phyloP scores from a whole-genome alignment of 306 rosid genomes.

The Vachellia collinsii region DNA sequence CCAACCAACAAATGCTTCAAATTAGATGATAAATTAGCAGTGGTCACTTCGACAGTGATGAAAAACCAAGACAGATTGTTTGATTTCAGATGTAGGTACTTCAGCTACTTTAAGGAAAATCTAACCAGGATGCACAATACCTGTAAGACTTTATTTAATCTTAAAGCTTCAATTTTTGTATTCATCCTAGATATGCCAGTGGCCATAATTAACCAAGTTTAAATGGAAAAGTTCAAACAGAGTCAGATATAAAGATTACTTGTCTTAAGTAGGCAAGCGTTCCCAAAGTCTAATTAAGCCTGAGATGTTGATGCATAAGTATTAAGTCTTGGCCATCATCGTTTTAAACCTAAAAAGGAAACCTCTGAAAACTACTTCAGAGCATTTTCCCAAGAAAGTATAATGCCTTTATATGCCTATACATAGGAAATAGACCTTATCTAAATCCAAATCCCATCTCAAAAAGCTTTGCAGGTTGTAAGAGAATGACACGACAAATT shows the following conservation, averaged over 20 bases:
- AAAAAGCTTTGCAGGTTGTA: neutral
- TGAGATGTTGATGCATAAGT: neutral
- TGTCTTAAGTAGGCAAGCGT: slow-evolving; percentile 21
- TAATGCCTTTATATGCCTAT: slow-evolving; percentile 26
- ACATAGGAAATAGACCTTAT: slow-evolving; percentile 22
- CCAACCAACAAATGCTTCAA: slow-evolving; percentile 1
- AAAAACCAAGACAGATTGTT: slow-evolving; percentile 20
- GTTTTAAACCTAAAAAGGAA: slow-evolving; percentile 31
- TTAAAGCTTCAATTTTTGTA: neutral
- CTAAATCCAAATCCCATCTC: slow-evolving; percentile 2
- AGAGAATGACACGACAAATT: neutral
- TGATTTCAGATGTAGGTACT: slow-evolving; percentile 6
- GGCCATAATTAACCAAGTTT: neutral
- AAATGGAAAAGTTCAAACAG: slow-evolving; percentile 14
- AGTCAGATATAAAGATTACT: slow-evolving; percentile 11
- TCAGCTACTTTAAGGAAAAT: slow-evolving; percentile 25
- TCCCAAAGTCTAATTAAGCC: slow-evolving; percentile 13
- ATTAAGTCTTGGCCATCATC: slow-evolving; percentile 6
- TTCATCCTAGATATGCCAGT: neutral
- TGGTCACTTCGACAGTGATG: neutral
- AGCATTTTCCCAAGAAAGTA: slow-evolving; percentile 25
- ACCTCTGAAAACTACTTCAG: slow-evolving; percentile 23
- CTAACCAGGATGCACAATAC: neutral
- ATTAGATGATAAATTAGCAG: slow-evolving; percentile 7
- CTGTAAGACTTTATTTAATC: neutral